Conservation (phyloP, 2,329 filamentous ascomycete species). For the Aureobasidium sp. region DNA sequence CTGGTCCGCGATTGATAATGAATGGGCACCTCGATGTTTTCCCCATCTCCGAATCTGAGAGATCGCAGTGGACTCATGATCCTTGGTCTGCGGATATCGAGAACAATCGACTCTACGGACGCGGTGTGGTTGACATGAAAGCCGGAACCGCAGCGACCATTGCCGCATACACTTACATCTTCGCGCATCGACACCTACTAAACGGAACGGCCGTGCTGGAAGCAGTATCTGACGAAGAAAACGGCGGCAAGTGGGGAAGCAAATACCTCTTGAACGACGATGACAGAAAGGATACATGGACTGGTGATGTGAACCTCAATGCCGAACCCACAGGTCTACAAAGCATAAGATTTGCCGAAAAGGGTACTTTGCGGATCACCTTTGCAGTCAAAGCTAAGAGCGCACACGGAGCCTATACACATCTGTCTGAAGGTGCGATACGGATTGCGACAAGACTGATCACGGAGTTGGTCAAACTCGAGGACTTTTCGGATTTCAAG, state of each 20-base stretch:
- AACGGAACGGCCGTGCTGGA: slow-evolving; percentile 19
- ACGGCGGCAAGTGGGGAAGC: slow-evolving; percentile 30
- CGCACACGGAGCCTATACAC: slow-evolving; percentile 33
- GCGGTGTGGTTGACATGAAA: slow-evolving; percentile 37
- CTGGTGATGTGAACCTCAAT: slow-evolving; percentile 31
- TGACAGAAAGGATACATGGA: slow-evolving; percentile 22
- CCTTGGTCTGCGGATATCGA: slow-evolving; percentile 31
- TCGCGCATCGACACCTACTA: slow-evolving; percentile 11
- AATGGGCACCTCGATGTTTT: slow-evolving; percentile 38
- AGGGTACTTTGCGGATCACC: slow-evolving; percentile 32
- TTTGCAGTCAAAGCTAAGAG: slow-evolving; percentile 27
- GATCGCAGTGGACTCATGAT: slow-evolving; percentile 25
- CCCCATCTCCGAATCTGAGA: slow-evolving; percentile 25
- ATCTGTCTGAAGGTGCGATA: slow-evolving; percentile 31
- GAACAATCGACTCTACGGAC: slow-evolving; percentile 27
- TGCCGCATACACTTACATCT: slow-evolving; percentile 29
- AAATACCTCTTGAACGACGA: slow-evolving; percentile 27
- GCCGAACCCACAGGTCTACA: slow-evolving; percentile 31
- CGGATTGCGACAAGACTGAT: slow-evolving; percentile 28
- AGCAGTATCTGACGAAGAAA: slow-evolving; percentile 34
- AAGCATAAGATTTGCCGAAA: slow-evolving; percentile 35
- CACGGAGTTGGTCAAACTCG: slow-evolving; percentile 19
- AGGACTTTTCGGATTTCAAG: slow-evolving; percentile 20
- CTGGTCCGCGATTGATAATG: slow-evolving; percentile 27
- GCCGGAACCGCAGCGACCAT: slow-evolving; percentile 32